Evolutionary conservation across 257 asterid genomes (phyloP).

Genomic region (Solanum appendiculatum): DNA sequence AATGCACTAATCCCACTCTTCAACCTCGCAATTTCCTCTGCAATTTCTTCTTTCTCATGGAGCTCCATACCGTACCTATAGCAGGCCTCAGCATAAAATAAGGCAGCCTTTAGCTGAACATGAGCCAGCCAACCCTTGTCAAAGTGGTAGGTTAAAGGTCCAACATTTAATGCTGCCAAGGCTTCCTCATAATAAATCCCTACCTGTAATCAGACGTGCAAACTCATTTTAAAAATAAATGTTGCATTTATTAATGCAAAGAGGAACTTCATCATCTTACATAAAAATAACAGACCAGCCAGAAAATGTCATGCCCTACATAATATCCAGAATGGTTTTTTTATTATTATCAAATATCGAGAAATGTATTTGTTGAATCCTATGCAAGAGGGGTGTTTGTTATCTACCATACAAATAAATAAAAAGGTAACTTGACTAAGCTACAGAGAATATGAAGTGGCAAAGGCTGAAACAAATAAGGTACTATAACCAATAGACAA

Average conservation of each 20-base stretch:
- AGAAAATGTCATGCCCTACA: not conserved
- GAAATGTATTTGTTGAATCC: not conserved
- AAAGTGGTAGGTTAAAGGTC: conserved; percentile 83
- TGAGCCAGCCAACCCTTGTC: conserved; percentile 90
- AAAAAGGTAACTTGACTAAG: not conserved
- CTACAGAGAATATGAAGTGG: not conserved
- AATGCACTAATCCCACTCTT: conserved; percentile 68
- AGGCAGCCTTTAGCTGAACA: conserved; percentile 86
- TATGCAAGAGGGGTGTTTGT: not conserved
- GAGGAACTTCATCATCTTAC: not conserved
- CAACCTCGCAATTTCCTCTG: conserved; percentile 93
- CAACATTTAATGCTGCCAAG: conserved; percentile 57
- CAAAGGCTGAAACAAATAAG: not conserved
- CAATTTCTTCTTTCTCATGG: conserved; percentile 94
- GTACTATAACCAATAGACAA: conserved; percentile 4
- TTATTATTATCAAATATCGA: not conserved
- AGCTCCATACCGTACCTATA: conserved; percentile 82
- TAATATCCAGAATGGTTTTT: not conserved
- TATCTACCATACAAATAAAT: not conserved
- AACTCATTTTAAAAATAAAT: not conserved
- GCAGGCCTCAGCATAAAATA: conserved; percentile 94
- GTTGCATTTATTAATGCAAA: not conserved
- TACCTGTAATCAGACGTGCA: conserved; percentile 32
- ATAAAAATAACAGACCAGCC: not conserved
- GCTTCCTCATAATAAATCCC: conserved; percentile 92